Conservation (phyloP, 345 rosid genomes). For the Pelargonium nanum region DNA sequence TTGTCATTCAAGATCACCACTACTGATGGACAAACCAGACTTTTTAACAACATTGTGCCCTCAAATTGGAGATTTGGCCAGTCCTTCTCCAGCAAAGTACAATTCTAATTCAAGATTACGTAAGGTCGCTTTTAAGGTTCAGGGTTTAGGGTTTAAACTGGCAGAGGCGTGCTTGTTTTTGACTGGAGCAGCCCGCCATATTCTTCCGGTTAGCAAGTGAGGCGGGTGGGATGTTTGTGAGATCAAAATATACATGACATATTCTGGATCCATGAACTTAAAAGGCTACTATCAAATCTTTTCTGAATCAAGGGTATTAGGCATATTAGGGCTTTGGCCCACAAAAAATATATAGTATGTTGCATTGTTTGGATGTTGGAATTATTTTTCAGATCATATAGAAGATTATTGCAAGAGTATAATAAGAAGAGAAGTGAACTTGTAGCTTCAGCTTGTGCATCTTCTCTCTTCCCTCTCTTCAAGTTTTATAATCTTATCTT, state of each 20-base stretch:
- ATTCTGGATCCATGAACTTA: neutral
- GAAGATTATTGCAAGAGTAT: neutral
- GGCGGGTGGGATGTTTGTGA: neutral
- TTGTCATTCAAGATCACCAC: constrained; percentile 67
- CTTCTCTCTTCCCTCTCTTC: neutral
- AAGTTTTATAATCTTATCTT: too few species aligned
- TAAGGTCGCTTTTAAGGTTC: too few species aligned
- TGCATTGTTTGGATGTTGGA: too few species aligned
- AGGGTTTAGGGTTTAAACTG: neutral
- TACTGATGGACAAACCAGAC: constrained; percentile 46
- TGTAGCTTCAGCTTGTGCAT: neutral
- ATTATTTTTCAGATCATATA: neutral
- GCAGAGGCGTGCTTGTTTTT: neutral
- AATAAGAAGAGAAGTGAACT: neutral
- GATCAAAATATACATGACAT: neutral
- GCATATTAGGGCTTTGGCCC: neutral
- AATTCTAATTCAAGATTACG: constrained; percentile 31
- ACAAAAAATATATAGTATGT: neutral
- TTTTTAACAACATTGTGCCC: constrained; percentile 43
- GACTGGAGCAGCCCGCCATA: neutral
- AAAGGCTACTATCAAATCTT: neutral
- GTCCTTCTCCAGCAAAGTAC: constrained; percentile 33
- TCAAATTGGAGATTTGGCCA: constrained; percentile 71
- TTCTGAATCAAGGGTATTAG: too few species aligned
- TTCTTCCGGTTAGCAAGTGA: neutral